Evolutionary conservation across 2,329 filamentous ascomycete species (phyloP), one percentile per base, ranked within the genome.

Genomic region (Neonectria magnoliae): DNA sequence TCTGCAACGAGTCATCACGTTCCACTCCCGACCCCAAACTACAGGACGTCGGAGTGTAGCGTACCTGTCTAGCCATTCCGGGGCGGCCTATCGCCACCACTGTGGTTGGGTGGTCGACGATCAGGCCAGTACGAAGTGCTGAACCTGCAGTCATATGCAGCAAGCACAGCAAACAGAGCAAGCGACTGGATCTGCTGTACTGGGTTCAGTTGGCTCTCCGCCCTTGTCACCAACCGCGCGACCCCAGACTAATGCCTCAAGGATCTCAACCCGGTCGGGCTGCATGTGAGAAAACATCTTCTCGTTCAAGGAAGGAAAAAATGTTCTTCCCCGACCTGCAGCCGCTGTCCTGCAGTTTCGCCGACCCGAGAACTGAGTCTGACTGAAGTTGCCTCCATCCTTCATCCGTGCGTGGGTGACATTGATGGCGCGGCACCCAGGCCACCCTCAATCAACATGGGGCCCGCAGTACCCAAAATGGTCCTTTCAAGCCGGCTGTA

Each of bases 181-280:
- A 64, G 67, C 62, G 66, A 61, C 65, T 60, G 72, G 65, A 72
- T 69, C 72, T 69, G 63, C 55, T 47, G 66, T 51, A 54, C 64
- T 73, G 70, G 72, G 69, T 74, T 67, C 69, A 65, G 59, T 70
- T 70, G 64, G 64, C 22, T 57, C 29, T 57, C 14, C 29, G 27
- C 56, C 51, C 64, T 68, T 67, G 68, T 60, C 63, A 57, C 60
- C 63, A 57, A 25, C 25, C 25, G 25, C 25, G 25, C 64, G 64
- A 68, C 65, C 71, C 66, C 68, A 65, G 69, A 65, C 68, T 44
- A 55, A 54, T 22, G 55, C 29, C 45, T 57, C 65, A 69, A 58
- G 70, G 68, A 70, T 69, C 64, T 71, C 45, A 58, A 57, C 45
- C 69, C 69, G 62, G 36, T 59, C 59, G 65, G 60, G 69, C 54